Evolutionary conservation across 306 rosid species (phyloP).

Genomic region (Lathyrus sativus): DNA sequence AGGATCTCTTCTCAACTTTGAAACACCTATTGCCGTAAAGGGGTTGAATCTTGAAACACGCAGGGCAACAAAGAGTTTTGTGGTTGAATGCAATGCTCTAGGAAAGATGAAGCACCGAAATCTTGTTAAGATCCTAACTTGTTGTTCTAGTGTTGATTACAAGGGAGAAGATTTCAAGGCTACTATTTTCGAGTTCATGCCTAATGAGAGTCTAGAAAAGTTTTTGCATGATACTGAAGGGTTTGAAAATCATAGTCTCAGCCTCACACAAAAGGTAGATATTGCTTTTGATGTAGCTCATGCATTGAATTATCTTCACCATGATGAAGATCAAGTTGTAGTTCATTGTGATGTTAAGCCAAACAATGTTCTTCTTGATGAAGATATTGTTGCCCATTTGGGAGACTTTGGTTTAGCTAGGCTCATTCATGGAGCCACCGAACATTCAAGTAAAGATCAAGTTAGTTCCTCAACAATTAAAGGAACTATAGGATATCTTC

Average conservation of each 20-base stretch:
- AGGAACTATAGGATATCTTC: slow-evolving; percentile 46
- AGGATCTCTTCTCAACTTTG: background rate
- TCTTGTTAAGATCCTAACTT: slow-evolving; percentile 40
- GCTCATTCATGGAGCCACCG: slow-evolving; percentile 5
- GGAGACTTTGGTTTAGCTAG: slow-evolving; percentile 54
- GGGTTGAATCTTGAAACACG: slow-evolving; percentile 40
- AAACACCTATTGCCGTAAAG: slow-evolving; percentile 32
- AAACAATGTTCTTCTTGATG: slow-evolving; percentile 46
- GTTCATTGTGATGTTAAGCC: slow-evolving; percentile 57
- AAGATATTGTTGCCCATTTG: slow-evolving; percentile 40
- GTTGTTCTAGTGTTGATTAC: slow-evolving; percentile 44
- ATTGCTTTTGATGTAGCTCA: slow-evolving; percentile 45
- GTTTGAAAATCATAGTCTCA: background rate
- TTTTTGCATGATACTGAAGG: slow-evolving; percentile 30
- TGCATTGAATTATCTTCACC: slow-evolving; percentile 50
- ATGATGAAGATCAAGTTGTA: slow-evolving; percentile 27
- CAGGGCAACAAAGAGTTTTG: slow-evolving; percentile 47
- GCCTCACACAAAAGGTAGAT: slow-evolving; percentile 26
- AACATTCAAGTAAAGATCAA: slow-evolving; percentile 8
- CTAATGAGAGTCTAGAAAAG: slow-evolving; percentile 42
- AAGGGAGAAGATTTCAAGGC: slow-evolving; percentile 43
- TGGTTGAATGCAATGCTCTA: slow-evolving; percentile 39
- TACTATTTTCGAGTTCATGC: slow-evolving; percentile 46
- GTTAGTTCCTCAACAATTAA: slow-evolving; percentile 24
- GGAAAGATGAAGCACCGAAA: slow-evolving; percentile 37